Evolutionary conservation across 202 grass and related monocot species (phyloP).

Genomic region (Brachypodium distachyon): DNA sequence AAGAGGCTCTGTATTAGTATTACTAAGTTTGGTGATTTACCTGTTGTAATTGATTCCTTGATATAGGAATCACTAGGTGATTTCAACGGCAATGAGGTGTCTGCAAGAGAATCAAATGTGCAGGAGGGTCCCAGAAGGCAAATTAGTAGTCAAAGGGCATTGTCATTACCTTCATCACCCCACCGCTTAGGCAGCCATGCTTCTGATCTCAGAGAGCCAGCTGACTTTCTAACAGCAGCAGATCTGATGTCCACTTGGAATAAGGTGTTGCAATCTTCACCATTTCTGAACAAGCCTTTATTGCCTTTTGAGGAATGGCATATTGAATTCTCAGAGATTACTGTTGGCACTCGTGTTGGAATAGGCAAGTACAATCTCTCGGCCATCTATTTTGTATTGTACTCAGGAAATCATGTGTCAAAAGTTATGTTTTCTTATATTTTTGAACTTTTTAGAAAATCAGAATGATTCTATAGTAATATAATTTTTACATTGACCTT

Average conservation of each 20-base stretch:
- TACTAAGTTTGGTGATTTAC: slow-evolving; percentile 6
- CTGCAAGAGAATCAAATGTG: slow-evolving; percentile 22
- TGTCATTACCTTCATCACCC: slow-evolving; percentile 88
- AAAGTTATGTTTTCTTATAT: slow-evolving; percentile 2
- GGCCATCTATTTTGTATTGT: slow-evolving; percentile 12
- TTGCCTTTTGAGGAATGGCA: slow-evolving; percentile 90
- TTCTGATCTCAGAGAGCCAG: slow-evolving; percentile 40
- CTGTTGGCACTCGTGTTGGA: slow-evolving; percentile 91
- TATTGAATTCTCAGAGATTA: slow-evolving; percentile 91
- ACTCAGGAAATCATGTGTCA: slow-evolving; percentile 1
- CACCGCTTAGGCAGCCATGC: slow-evolving; percentile 53
- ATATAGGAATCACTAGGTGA: slow-evolving; percentile 44
- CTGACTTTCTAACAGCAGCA: slow-evolving; percentile 57
- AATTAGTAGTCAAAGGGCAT: slow-evolving; percentile 62
- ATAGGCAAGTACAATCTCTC: slow-evolving; percentile 61
- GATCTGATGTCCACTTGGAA: slow-evolving; percentile 84
- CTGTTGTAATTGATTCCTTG: background rate
- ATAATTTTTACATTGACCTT: background rate
- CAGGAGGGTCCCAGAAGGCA: slow-evolving; percentile 54
- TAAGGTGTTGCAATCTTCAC: slow-evolving; percentile 76
- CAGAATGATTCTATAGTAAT: background rate
- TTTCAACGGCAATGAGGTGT: slow-evolving; percentile 41
- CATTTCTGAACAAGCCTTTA: slow-evolving; percentile 82
- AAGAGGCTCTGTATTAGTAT: background rate
- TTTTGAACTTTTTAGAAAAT: background rate